These are phyloP conservation scores for Trichoderma breve DNA, from an alignment of 2,329 filamentous ascomycete species.

Conservation along the genomic window DNA sequence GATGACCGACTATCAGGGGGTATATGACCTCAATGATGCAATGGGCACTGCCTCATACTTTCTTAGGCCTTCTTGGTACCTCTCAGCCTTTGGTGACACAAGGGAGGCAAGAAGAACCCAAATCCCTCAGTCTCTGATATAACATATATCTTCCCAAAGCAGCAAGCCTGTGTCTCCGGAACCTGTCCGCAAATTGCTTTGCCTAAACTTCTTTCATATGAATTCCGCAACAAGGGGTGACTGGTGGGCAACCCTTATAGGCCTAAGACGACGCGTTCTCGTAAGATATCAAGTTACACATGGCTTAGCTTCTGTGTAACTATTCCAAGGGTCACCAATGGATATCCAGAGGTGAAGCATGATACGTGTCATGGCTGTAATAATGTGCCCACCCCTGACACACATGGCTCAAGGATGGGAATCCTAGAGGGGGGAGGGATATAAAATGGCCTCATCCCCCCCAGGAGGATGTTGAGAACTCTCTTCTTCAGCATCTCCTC, in stretches of 20 bases:
- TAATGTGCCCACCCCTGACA: background rate
- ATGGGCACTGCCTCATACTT: background rate
- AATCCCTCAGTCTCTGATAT: background rate
- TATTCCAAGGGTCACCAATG: slow-evolving; percentile 1
- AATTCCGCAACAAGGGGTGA: background rate
- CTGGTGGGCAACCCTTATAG: background rate
- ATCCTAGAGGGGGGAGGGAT: background rate
- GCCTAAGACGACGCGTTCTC: background rate
- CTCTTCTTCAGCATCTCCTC: background rate
- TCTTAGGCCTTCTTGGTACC: background rate
- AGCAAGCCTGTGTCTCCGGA: background rate
- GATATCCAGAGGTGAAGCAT: background rate
- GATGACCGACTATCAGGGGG: background rate
- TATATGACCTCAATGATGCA: background rate
- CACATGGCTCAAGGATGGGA: background rate
- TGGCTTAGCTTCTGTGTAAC: background rate
- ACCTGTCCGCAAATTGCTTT: background rate
- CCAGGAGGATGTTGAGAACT: background rate
- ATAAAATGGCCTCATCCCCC: background rate
- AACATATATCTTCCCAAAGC: background rate
- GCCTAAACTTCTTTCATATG: background rate
- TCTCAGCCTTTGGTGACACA: background rate
- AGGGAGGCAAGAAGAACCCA: background rate
- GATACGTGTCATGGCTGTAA: background rate
- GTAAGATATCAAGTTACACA: slow-evolving; percentile 17